Evolutionary conservation across 1,284 basidiomycete genomes (phyloP).

Genomic region (Boletellus sp.): DNA sequence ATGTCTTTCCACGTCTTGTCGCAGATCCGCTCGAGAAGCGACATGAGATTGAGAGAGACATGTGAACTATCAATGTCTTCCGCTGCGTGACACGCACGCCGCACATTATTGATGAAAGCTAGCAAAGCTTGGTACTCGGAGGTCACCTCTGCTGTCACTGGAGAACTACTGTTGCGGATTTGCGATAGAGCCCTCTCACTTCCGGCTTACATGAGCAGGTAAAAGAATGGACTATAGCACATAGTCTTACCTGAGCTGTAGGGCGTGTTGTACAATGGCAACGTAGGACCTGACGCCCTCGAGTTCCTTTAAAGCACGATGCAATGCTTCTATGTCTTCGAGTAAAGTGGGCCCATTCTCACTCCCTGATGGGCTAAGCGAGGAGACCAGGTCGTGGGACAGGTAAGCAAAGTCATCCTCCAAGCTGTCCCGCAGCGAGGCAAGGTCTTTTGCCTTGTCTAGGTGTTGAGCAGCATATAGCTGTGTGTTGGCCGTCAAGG

Average conservation of each 20-base stretch:
- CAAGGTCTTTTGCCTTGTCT: slow-evolving; percentile 65
- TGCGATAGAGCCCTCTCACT: slow-evolving; percentile 59
- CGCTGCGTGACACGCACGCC: slow-evolving; percentile 41
- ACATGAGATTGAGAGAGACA: slow-evolving; percentile 47
- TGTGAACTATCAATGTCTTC: slow-evolving; percentile 40
- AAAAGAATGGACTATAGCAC: slow-evolving; percentile 10
- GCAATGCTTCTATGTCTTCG: slow-evolving; percentile 76
- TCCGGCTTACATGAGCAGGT: slow-evolving; percentile 14
- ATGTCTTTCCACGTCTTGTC: slow-evolving; percentile 75
- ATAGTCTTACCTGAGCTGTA: slow-evolving; percentile 66
- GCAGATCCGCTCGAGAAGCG: slow-evolving; percentile 55
- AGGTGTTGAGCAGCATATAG: slow-evolving; percentile 44
- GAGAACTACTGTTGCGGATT: slow-evolving; percentile 37
- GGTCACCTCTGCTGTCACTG: slow-evolving; percentile 47
- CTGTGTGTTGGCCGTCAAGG: slow-evolving; percentile 44
- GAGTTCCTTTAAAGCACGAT: slow-evolving; percentile 69
- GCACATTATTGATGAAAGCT: slow-evolving; percentile 50
- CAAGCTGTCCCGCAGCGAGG: slow-evolving; percentile 71
- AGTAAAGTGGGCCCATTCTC: slow-evolving; percentile 58
- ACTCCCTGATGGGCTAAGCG: slow-evolving; percentile 40
- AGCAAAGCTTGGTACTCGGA: slow-evolving; percentile 60
- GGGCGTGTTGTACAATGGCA: slow-evolving; percentile 64
- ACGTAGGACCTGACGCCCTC: slow-evolving; percentile 75
- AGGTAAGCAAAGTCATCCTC: slow-evolving; percentile 72
- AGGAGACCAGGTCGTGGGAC: slow-evolving; percentile 61